phyloP scores from a whole-genome alignment of 805 yeast species.

The Ogataea parapolymorpha region DNA sequence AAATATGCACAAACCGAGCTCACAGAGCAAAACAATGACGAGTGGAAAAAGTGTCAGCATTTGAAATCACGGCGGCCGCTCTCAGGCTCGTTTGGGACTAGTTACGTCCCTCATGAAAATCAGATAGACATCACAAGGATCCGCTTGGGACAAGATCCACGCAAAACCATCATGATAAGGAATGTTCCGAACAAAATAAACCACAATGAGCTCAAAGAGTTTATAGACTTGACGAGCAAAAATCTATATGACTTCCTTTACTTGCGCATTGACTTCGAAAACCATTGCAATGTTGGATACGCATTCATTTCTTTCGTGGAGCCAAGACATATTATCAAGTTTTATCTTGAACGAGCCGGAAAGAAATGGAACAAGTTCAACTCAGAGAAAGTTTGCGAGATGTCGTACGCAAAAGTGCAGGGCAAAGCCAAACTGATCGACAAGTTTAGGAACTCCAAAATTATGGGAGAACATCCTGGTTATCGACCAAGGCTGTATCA shows the following conservation, averaged over 20 bases:
- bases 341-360: constrained; percentile 45
- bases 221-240: constrained; percentile 43
- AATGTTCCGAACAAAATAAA: constrained; percentile 52
- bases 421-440: constrained; percentile 43
- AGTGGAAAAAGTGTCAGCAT: constrained; percentile 24
- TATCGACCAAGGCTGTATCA: constrained; percentile 48
- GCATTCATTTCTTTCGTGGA: constrained; percentile 49
- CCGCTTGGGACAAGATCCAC: constrained; percentile 38
- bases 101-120: constrained; percentile 32
- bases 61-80: constrained; percentile 23
- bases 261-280: constrained; percentile 49
- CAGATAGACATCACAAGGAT: constrained; percentile 40
- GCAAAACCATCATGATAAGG: constrained; percentile 51
- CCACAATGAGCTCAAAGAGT: constrained; percentile 42
- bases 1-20: not conserved
- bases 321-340: constrained; percentile 42
- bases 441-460: constrained; percentile 48
- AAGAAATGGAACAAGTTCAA: constrained; percentile 45
- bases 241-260: constrained; percentile 39
- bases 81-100: constrained; percentile 22
- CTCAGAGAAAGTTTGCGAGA: constrained; percentile 49
- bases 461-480: constrained; percentile 42
- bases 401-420: constrained; percentile 51
- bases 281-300: constrained; percentile 54
- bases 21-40: constrained; percentile 13